Evolutionary conservation across 768 basidiomycete species (phyloP).

Genomic region (Pholiota molesta): DNA sequence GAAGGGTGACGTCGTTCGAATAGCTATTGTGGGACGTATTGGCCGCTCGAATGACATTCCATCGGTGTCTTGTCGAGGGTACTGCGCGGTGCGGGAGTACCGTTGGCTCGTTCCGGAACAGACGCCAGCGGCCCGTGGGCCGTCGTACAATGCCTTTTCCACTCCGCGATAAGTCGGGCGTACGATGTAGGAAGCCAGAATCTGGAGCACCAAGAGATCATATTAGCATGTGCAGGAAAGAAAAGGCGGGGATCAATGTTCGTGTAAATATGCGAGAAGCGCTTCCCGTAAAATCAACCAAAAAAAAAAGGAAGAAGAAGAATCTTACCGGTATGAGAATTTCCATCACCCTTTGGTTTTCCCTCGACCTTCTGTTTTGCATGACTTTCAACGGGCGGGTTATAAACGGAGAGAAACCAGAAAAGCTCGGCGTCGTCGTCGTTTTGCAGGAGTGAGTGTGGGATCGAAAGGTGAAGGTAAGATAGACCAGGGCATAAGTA

Average conservation of each 20-base stretch:
- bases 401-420: conserved; percentile 15
- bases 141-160: not conserved
- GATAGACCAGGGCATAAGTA: conserved; percentile 34
- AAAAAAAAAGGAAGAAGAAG: conserved; percentile 4
- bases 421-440: conserved; percentile 17
- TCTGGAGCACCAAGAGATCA: not conserved
- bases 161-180: not conserved
- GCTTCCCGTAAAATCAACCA: not conserved
- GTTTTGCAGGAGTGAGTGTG: conserved; percentile 18
- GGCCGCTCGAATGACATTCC: not conserved
- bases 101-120: not conserved
- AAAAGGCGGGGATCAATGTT: not conserved
- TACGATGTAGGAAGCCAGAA: not conserved
- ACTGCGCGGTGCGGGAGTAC: not conserved
- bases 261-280: not conserved
- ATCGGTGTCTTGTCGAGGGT: not conserved
- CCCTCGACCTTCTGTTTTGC: conserved; percentile 14
- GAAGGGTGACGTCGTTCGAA: conserved; percentile 19
- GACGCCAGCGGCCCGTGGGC: conserved; percentile 2
- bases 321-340: conserved; percentile 22
- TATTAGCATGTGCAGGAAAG: not conserved
- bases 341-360: conserved; percentile 1
- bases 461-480: conserved; percentile 23
- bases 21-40: conserved; percentile 16
- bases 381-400: conserved; percentile 17